Conservation (phyloP, 176 grass and related monocot species). For the Oropetium thomaeum region DNA sequence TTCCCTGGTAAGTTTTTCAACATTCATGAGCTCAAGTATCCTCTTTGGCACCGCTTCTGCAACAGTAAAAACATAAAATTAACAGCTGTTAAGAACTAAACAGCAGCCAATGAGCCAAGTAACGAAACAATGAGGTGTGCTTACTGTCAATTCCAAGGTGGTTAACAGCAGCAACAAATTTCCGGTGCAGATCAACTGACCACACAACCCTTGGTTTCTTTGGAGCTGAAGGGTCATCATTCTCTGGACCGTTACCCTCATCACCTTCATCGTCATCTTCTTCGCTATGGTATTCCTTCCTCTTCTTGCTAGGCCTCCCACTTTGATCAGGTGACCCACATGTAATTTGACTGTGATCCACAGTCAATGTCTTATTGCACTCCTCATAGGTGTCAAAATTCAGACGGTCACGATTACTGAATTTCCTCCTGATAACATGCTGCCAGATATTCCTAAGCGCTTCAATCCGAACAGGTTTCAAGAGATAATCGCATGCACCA, state of each 20-base stretch:
- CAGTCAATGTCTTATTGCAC: constrained; percentile 39
- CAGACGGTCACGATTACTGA: constrained; percentile 40
- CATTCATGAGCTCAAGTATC: constrained; percentile 98
- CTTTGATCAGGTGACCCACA: constrained; percentile 50
- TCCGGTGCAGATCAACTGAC: constrained; percentile 83
- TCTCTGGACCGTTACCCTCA: constrained; percentile 61
- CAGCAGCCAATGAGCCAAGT: not conserved
- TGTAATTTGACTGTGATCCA: constrained; percentile 41
- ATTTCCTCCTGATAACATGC: constrained; percentile 89
- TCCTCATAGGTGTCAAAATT: constrained; percentile 55
- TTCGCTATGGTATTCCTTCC: constrained; percentile 76
- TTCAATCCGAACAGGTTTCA: constrained; percentile 91
- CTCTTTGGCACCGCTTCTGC: constrained; percentile 95
- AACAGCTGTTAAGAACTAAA: not conserved
- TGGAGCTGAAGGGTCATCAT: constrained; percentile 64
- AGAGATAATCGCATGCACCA: constrained; percentile 92
- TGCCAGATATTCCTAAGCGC: constrained; percentile 97
- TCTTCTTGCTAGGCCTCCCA: constrained; percentile 68
- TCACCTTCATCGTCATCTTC: constrained; percentile 76
- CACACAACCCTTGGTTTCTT: constrained; percentile 97
- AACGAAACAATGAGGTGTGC: constrained; percentile 11
- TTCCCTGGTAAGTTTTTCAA: constrained; percentile 95
- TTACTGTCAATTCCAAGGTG: constrained; percentile 96
- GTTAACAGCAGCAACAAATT: constrained; percentile 90
- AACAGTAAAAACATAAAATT: constrained; percentile 31